These are phyloP conservation scores for Clarireedia monteithiana DNA, from an alignment of 2,329 filamentous ascomycete species.

Conservation along the genomic window DNA sequence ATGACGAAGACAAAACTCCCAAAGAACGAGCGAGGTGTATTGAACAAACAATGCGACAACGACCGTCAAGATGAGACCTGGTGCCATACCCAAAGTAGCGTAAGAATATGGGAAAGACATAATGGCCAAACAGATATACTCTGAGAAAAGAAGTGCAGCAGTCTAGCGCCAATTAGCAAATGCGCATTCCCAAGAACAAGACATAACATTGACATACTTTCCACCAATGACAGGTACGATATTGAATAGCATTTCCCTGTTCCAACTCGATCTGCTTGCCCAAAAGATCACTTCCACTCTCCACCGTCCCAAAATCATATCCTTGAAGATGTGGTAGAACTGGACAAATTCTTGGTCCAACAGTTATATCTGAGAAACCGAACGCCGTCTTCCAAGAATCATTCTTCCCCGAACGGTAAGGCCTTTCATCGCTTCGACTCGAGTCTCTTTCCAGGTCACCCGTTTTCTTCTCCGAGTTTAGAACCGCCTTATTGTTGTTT, in stretches of 20 bases:
- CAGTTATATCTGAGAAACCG: constrained; percentile 9
- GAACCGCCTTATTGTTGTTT: not conserved
- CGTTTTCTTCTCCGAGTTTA: not conserved
- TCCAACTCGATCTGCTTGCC: constrained; percentile 70
- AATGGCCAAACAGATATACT: constrained; percentile 88
- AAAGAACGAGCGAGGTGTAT: constrained; percentile 68
- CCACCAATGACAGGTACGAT: constrained; percentile 88
- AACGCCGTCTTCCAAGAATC: constrained; percentile 1
- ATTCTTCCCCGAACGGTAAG: not conserved
- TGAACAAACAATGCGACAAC: constrained; percentile 71
- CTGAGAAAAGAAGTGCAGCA: constrained; percentile 80
- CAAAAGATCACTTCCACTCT: constrained; percentile 23
- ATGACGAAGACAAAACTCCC: constrained; percentile 82
- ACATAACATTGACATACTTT: constrained; percentile 46
- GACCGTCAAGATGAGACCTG: constrained; percentile 75
- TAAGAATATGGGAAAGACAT: constrained; percentile 97
- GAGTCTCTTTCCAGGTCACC: not conserved
- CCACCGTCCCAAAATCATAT: constrained; percentile 17
- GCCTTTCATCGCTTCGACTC: not conserved
- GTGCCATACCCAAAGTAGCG: constrained; percentile 76
- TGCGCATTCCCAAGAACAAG: not conserved
- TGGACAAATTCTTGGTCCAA: constrained; percentile 24
- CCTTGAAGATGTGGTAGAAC: constrained; percentile 26
- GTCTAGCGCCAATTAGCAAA: constrained; percentile 40
- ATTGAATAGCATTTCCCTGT: constrained; percentile 73